Evolutionary conservation across 2,329 filamentous ascomycete species (phyloP), one percentile per base, ranked within the genome.

Genomic region (Calonectria hawksworthii): DNA sequence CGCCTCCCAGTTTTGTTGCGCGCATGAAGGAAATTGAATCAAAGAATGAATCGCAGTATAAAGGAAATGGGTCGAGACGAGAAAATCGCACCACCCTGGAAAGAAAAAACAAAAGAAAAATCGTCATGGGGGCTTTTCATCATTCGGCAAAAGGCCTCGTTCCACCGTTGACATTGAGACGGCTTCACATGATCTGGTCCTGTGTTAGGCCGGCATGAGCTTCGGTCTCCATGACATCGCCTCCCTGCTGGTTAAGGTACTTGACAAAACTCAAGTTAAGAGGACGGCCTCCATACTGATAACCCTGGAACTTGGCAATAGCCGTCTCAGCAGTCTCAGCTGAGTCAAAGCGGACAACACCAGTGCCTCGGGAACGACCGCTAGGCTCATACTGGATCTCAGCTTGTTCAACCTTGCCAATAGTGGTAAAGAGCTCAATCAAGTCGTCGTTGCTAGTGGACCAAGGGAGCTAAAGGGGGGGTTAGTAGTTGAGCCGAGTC

Each of bases 331-430:
- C 96, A 76, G 96, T 98, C 11, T 96, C 93, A 21, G 92, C 87
- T 69, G 87, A 91, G 83, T 98, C 95, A 84, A 99, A 99, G 76
- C 97, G 93, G 71, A 99, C 97, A n/a, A 99, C 97, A 83, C 97
- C 97, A 74, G 95, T 97, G 77, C 97, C 97, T 77, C 96, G 94
- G 74, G 97, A 99, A 81, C 97, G 95, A 59, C 97, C 97, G 82
- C 98, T 99, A 5, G 95, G 94, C 85, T 99, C 97, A 83, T 99
- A 99, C 86, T 99, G 97, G 72, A 99, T 99, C 87, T 99, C 97
- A n/a, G 97, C 97, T 82, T 97, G 96, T 82, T 98, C 96, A 74
- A 99, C 97, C 85, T 98, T 98, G 77, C 97, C 97, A 82, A 99
- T 99, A 14, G 97, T 99, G 23, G 94, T 96, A 89, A 99, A 99